Conservation (phyloP, 345 rosid genomes). For the Salix arbutifolia region DNA sequence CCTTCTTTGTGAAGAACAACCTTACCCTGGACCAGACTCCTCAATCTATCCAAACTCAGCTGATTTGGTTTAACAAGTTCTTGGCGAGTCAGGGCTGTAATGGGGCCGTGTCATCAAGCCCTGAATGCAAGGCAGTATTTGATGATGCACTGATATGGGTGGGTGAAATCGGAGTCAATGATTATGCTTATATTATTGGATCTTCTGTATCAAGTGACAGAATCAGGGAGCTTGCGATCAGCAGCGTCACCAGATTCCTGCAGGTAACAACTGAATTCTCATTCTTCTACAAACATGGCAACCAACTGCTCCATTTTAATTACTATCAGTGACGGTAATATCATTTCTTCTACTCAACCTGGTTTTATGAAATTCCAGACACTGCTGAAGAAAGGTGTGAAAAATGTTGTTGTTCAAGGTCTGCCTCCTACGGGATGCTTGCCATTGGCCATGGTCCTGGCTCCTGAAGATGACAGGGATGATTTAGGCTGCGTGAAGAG, state of each 20-base stretch:
- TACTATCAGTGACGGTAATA: not conserved
- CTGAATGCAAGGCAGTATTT: conserved; percentile 36
- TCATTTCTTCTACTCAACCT: not conserved
- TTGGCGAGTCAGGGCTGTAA: conserved; percentile 50
- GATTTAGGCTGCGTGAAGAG: conserved; percentile 71
- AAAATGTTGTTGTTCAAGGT: conserved; percentile 69
- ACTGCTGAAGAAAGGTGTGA: conserved; percentile 66
- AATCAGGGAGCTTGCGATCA: conserved; percentile 44
- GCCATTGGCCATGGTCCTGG: conserved; percentile 56
- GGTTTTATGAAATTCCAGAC: conserved; percentile 36
- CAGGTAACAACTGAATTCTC: conserved; percentile 38
- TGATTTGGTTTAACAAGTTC: conserved; percentile 55
- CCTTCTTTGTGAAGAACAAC: conserved; percentile 71
- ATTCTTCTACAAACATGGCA: not conserved
- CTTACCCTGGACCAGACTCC: conserved; percentile 65
- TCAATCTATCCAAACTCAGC: conserved; percentile 66
- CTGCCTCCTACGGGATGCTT: conserved; percentile 78
- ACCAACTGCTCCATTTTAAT: not conserved
- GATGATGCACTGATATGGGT: conserved; percentile 75
- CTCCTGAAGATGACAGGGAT: conserved; percentile 60
- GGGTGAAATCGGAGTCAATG: conserved; percentile 92
- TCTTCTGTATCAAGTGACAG: conserved; percentile 51
- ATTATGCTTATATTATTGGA: conserved; percentile 67
- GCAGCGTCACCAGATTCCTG: conserved; percentile 39
- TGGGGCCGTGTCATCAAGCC: conserved; percentile 13